Base-by-base conservation (phyloP, 495 filamentous ascomycete species). In the Neurospora sp. region DNA sequence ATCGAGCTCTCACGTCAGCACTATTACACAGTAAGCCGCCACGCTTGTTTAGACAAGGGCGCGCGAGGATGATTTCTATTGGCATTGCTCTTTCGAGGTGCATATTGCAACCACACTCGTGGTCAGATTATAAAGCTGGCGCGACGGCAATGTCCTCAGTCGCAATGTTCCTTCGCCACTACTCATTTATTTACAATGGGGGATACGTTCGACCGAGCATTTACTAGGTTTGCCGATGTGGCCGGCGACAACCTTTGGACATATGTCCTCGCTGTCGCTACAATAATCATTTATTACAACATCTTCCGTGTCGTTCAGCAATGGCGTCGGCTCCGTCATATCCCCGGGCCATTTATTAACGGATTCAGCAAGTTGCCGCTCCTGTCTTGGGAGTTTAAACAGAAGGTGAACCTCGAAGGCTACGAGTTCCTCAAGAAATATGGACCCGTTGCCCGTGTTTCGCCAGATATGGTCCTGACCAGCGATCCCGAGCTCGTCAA, bases 401-500 rank as follows among this genome's bases (percentile, higher is more conserved):
- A 73, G 17, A 74, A 66, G 13, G 59, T 73, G 69, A 71, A 43
- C 73, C 76, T 36, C 73, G 75, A 73, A 19, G 10, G 40, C 1
- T 72, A 69, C 36, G 70, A 76, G n/a, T 69, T 72, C 36, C 70
- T n/a, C 2, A 17, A 76, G 48, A 76, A 73, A 73, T 76, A 76
- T 38, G 75, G 78, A 11, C 39, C 74, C 4, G 45, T 82, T 13
- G 76, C 48, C 15, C 73, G 80, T 39, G 69, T 76, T 28, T 77
- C 73, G 1, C 80, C 77, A 11, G 78, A 79, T 66, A 71, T 73
- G 17, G 62, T 80, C 13, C 45, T 81, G 21, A 81, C 80, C 11
- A 73, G 45, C 66, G 85, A 87, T 69, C 83, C 85, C 1, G 84
- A 85, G 45, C 74, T 85, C 0, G 73, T 86, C 37, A 73, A 69